Base-by-base conservation (phyloP, 2,329 filamentous ascomycete genomes). In the Cladosporium cucumerinum region DNA sequence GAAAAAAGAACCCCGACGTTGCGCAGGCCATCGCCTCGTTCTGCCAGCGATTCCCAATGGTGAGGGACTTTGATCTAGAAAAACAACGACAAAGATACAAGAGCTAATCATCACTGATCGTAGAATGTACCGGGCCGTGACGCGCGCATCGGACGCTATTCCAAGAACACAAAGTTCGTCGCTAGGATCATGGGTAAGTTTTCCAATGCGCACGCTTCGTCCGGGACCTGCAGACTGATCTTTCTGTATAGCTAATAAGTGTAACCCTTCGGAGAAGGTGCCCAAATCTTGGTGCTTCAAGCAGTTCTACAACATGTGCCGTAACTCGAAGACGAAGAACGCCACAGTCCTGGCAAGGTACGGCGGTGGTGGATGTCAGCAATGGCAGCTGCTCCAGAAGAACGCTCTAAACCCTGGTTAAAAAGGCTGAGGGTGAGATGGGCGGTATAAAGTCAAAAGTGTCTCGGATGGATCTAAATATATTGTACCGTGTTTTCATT, bases 301-400 rank as follows among this genome's bases (percentile, higher is more conserved):
- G 32, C 59, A 62, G 30, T 54, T 62, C n/a, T 62, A 62, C 48
- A 62, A 62, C 28, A 54, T 54, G 46, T 62, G 59, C 51, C 30
- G 48, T 14, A 62, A 62, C 21, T 48, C 46, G 14, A 52, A 54
- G 28, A 52, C 28, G 28, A 62, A 62, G 59, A 62, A 62, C 48
- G 59, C 46, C 34, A 36, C 55, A 2, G 25, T 11, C 2, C 4
- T 58, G 18, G 23, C 23, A 1, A 26, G n/a, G 14, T 46, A 58
- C 34, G 55, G 55, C 0, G 23, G 36, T 14, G 55, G 23, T 7
- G 55, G 55, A 21, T 58, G 55, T 58, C 55, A 58, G 55, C 7
- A 18, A 1, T 58, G 55, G 55, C 16, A 28, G 34, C 5, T 58
- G 30, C 23, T 46, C 5, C 21, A 30, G 55, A 58, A 58, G 34